Percentiles rank a stretch among this genome's conserved stretches.
phyloP scores from a whole-genome alignment of 176 grass and related monocot species.

The Canna indica region DNA sequence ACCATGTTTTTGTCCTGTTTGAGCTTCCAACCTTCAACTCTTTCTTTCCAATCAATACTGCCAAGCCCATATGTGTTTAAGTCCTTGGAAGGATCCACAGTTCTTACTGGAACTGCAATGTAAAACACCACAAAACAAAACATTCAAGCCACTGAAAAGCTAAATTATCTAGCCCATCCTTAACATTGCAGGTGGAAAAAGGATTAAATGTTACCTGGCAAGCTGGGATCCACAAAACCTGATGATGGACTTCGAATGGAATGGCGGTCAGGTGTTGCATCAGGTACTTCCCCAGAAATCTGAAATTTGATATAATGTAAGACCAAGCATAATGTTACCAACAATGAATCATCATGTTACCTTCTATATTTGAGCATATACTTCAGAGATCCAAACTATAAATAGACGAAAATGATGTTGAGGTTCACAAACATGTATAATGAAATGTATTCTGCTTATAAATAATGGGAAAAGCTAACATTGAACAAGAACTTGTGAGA shows the following conservation, averaged over 20 bases:
- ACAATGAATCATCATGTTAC: neutral
- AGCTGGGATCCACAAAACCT: conserved; percentile 90
- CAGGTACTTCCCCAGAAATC: conserved; percentile 90
- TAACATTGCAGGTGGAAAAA: neutral
- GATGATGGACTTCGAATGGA: conserved; percentile 92
- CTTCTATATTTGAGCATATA: no score
- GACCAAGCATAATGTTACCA: neutral
- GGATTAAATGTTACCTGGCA: conserved; percentile 54
- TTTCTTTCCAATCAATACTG: conserved; percentile 97
- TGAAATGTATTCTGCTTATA: neutral
- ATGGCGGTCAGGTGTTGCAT: conserved; percentile 89
- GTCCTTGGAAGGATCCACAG: conserved; percentile 95
- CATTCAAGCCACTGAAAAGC: conserved; percentile 1
- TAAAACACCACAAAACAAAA: conserved; percentile 28
- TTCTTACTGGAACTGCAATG: conserved; percentile 94
- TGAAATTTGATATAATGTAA: conserved; percentile 14
- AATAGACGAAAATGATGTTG: neutral
- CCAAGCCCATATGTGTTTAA: conserved; percentile 95
- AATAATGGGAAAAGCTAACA: no score
- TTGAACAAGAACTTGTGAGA: no score
- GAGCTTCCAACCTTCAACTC: conserved; percentile 93
- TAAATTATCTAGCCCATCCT: neutral
- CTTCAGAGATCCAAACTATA: no score
- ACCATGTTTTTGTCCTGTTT: conserved; percentile 96
- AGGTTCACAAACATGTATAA: neutral